Evolutionary conservation across 768 basidiomycete genomes (phyloP), one percentile per base, ranked within the genome.

Genomic region (Postia placenta): DNA sequence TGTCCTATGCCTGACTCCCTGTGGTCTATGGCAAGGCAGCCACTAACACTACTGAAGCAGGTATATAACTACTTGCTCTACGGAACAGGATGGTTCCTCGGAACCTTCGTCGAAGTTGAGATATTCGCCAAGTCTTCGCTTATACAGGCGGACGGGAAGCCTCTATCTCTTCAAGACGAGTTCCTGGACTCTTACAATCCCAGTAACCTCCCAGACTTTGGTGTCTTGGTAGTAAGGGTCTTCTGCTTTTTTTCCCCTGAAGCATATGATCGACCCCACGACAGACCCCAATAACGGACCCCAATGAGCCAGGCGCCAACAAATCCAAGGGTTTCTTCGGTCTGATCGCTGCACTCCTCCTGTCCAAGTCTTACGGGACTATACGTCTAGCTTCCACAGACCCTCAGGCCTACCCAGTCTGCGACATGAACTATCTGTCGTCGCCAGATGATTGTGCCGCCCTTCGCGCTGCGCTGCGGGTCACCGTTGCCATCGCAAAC

Each of bases 171-270:
- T 25, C 41, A 51, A 2, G 57, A 68, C 42, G 49, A 58, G 17
- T 50, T 26, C 7, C n/a, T 44, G n/a, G 23, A 44, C 26, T 25
- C 42, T 5, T 44, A 27, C 24, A 44, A 44, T 26, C 42, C 42
- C 4, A 27, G 28, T 4, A 44, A 44, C 42, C 11, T 60, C 7
- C 69, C 73, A 1, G 72, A 74, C 52, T 60, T 73, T 46, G 71
- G 71, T 47, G 62, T 73, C 35, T 67, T 68, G 61, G 52, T 55
- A 2, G 49, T n/a, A n/a, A n/a, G n/a, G n/a, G n/a, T n/a, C n/a
- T n/a, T 67, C 57, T 17, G 56, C 58, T 11, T 25, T 28, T 44
- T 19, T 6, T 3, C 28, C 11, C 33, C 33, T 26, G 42, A 3
- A 27, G 4, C 5, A 25, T 7, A 11, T 6, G 17, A 27, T 4